Evolutionary conservation across 164 flowering plant species (phyloP).

Genomic region (Umbilicus rupestris): DNA sequence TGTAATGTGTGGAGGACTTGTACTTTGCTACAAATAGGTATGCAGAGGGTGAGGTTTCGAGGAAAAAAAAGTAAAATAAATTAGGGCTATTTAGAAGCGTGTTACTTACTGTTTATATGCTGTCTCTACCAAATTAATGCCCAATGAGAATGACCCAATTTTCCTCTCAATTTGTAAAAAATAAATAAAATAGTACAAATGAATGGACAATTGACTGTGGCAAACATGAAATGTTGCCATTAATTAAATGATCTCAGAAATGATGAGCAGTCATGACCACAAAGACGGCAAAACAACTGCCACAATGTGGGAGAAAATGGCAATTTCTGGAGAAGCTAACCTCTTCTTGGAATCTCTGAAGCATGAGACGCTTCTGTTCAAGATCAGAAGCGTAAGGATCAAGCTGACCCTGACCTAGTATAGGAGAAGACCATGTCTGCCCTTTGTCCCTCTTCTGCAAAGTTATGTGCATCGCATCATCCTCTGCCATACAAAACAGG

Average conservation of each 20-base stretch:
- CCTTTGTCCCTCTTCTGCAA: slow-evolving; percentile 91
- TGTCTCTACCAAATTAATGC: neutral
- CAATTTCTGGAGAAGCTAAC: slow-evolving; percentile 17
- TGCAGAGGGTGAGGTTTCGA: neutral
- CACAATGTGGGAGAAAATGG: neutral
- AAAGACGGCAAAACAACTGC: neutral
- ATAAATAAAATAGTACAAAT: too few relatives aligned
- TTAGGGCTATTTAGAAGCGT: neutral
- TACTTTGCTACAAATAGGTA: neutral
- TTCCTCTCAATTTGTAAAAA: too few relatives aligned
- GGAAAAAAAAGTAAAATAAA: neutral
- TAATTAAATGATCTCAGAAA: neutral
- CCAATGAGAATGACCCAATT: neutral
- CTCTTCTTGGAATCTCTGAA: slow-evolving; percentile 94
- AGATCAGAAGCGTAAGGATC: slow-evolving; percentile 68
- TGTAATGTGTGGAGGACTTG: neutral
- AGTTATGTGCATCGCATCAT: slow-evolving; percentile 74
- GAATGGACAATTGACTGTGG: neutral
- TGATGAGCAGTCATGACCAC: neutral
- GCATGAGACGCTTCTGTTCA: slow-evolving; percentile 92
- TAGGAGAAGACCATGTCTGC: slow-evolving; percentile 89
- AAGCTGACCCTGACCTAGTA: slow-evolving; percentile 72
- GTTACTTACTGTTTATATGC: neutral
- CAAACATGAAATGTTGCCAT: neutral
- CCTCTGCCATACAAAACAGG: slow-evolving; percentile 42